A percentile compares a stretch with the other conserved stretches of the same genome.
These are phyloP conservation scores for Dictyostelium purpureum DNA, from an alignment of 78 protist genomes.

Conservation along the genomic window DNA sequence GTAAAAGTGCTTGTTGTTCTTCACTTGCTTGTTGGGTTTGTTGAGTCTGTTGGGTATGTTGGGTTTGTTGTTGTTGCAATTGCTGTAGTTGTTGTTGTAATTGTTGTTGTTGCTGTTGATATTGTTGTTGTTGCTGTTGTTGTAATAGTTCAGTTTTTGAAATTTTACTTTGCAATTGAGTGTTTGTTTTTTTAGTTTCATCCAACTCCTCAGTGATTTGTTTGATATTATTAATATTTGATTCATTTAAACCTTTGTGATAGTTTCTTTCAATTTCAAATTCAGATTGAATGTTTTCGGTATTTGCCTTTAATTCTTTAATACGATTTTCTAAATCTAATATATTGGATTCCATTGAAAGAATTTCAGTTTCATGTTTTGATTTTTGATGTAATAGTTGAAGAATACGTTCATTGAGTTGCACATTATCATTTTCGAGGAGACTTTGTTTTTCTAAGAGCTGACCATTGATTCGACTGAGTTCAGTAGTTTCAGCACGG, in stretches of 20 bases:
- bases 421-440: not conserved
- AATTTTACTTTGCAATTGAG: not conserved
- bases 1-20: not conserved
- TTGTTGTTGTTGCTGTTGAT: not conserved
- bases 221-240: not conserved
- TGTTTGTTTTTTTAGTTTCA: not conserved
- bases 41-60: not conserved
- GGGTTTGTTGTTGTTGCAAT: not conserved
- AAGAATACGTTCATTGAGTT: not conserved
- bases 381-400: not conserved
- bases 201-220: not conserved
- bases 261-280: not conserved
- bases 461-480: not conserved
- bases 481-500: not conserved
- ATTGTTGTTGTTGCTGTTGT: not conserved
- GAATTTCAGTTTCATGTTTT: not conserved
- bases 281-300: not conserved
- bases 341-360: not conserved
- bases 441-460: not conserved
- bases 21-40: not conserved
- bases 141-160: not conserved
- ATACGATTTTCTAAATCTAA: not conserved
- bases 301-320: not conserved
- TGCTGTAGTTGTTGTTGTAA: not conserved
- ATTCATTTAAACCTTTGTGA: not conserved